Conservation (phyloP, 2,329 filamentous ascomycete species). For the Tricladium varicosporioides region DNA sequence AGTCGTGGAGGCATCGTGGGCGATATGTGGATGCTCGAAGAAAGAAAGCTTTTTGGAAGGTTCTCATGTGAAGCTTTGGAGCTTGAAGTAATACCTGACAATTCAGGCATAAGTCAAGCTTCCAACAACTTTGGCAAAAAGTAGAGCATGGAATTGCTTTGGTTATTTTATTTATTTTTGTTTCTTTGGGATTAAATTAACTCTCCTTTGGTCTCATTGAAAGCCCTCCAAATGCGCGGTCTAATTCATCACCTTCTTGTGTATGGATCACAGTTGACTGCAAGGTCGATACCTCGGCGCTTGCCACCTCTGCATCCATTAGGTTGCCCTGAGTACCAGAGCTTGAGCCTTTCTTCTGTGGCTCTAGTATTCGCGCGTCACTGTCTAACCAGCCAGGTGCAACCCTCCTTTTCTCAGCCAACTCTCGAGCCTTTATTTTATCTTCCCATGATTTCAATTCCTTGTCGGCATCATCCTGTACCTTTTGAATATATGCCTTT, state of each 20-base stretch:
- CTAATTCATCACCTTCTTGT: slow-evolving; percentile 50
- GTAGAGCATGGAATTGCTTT: neutral
- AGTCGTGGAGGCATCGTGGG: slow-evolving; percentile 34
- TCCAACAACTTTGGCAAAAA: too few relatives aligned
- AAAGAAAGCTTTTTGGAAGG: neutral
- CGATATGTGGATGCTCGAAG: slow-evolving; percentile 12
- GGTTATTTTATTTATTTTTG: neutral
- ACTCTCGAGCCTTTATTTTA: slow-evolving; percentile 59
- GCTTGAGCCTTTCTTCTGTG: slow-evolving; percentile 47
- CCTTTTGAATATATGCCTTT: slow-evolving; percentile 68
- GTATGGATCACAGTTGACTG: slow-evolving; percentile 37
- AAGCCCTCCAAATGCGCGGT: slow-evolving; percentile 50
- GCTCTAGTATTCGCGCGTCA: slow-evolving; percentile 66
- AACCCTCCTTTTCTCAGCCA: slow-evolving; percentile 76
- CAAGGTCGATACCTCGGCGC: slow-evolving; percentile 31
- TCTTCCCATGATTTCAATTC: slow-evolving; percentile 71
- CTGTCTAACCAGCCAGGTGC: slow-evolving; percentile 82
- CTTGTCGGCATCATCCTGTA: slow-evolving; percentile 65
- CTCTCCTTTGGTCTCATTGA: slow-evolving; percentile 32
- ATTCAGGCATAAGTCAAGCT: neutral
- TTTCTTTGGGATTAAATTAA: neutral
- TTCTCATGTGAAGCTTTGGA: too few relatives aligned
- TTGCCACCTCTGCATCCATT: slow-evolving; percentile 34
- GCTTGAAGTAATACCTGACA: neutral
- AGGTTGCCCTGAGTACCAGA: slow-evolving; percentile 21